Base-by-base conservation (phyloP, 148 eudicot species). In the Amaranthus palmeri region DNA sequence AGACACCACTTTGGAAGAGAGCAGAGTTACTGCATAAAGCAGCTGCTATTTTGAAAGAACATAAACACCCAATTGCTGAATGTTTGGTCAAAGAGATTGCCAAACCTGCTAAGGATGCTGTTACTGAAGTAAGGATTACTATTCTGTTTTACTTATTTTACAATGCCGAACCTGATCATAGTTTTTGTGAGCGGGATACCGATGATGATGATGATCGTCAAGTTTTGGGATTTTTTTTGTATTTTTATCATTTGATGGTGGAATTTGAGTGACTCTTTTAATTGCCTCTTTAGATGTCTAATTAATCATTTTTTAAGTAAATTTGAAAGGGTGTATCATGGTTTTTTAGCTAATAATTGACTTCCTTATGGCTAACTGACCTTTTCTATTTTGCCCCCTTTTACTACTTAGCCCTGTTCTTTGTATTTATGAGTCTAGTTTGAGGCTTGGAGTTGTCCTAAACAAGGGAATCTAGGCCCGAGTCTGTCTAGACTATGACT, bases 11-110 rank as follows among this genome's bases (percentile, higher is more conserved):
- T 8, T 95, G 99, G 99, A 95, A 89, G 74, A 83, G 99, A 58
- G 99, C 97, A 13, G 99, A 95, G 80, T 84, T 95, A 69, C 93
- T 95, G 73, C 97, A 95, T 73, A 95, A 90, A 79, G 99, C 99
- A 67, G 99, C 99, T 70, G 97, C 93, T 25, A 82, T 95, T 74
- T 86, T 95, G 41, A 95, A 95, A 79, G 90, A 95, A 73, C 96
- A 95, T 76, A 95, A 89, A 76, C 77, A 74, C 55, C 97, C 97
- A 36, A 91, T 95, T 77, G 96, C 89, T 61, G 93, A 91, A 64
- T 92, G 97, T 67, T 83, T 95, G 58, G 90, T 95, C 5, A 95
- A 95, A 76, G 99, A 95, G 77, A 95, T 95, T 72, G 97, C 99
- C 56, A 95, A 95, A 61, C 99, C 99, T 61, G 93, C 99, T 49